Conservation (phyloP, 441 rosid genomes). For the Raphanus hybrid region DNA sequence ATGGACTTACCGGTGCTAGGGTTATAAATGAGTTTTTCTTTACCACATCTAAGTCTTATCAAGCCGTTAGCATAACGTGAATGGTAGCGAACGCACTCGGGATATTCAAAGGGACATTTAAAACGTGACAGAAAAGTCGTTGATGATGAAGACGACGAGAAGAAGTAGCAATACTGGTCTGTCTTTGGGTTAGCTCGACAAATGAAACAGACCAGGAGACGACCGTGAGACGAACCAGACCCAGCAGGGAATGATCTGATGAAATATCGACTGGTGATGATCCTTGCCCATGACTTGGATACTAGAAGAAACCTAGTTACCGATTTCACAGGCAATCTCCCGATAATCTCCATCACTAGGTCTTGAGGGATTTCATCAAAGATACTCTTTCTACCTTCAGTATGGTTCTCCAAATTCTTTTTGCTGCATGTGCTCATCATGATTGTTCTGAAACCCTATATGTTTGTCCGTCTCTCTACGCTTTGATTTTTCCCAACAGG, state of each 20-base stretch:
- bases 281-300: background rate
- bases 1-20: background rate
- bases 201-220: background rate
- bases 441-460: background rate
- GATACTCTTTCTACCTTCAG: background rate
- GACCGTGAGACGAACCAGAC: background rate
- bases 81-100: background rate
- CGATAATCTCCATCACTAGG: background rate
- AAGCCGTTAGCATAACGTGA: background rate
- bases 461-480: background rate
- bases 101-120: background rate
- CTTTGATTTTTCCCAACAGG: background rate
- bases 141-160: background rate
- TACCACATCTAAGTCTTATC: background rate
- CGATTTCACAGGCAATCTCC: constrained; percentile 7
- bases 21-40: background rate
- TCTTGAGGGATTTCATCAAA: background rate
- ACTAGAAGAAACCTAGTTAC: constrained; percentile 9
- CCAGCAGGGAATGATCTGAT: background rate
- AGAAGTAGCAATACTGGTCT: background rate
- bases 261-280: background rate
- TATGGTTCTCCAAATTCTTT: background rate
- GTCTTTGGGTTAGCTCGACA: background rate
- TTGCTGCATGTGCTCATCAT: background rate
- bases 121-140: background rate